Conservation (phyloP, 345 rosid species). For the Eucalyptus brandiana region DNA sequence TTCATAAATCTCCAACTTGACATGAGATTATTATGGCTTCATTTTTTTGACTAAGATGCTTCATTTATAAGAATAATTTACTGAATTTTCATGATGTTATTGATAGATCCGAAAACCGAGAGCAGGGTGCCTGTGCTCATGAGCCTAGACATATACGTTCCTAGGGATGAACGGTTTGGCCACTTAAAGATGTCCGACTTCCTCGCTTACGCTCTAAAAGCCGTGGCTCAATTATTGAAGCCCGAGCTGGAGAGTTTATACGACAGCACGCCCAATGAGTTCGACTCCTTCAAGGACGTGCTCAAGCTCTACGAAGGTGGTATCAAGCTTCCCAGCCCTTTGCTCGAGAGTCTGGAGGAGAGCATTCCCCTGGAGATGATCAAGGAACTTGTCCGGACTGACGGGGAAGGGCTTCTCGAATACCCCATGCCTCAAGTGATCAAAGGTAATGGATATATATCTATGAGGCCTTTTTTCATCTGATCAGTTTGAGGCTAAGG, state of each 20-base stretch:
- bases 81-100: not conserved
- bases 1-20: not conserved
- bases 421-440: constrained; percentile 9
- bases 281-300: not conserved
- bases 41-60: not conserved
- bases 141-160: constrained; percentile 24
- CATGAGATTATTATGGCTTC: not conserved
- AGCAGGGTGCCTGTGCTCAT: constrained; percentile 7
- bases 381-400: constrained; percentile 14
- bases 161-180: constrained; percentile 33
- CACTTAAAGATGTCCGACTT: constrained; percentile 30
- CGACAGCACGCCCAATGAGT: not conserved
- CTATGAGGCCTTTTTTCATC: not conserved
- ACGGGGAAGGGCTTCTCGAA: constrained; percentile 4
- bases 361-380: constrained; percentile 1
- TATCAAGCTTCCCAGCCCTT: not conserved
- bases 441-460: constrained; percentile 1
- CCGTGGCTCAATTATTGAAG: constrained; percentile 13
- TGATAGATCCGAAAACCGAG: not conserved
- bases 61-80: not conserved
- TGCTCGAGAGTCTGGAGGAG: not conserved
- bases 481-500: not conserved
- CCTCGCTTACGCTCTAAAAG: constrained; percentile 18
- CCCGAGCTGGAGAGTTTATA: not conserved
- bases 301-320: not conserved